Base-by-base conservation (phyloP, 805 yeast species). In the Barnettozyma wickerhamii region DNA sequence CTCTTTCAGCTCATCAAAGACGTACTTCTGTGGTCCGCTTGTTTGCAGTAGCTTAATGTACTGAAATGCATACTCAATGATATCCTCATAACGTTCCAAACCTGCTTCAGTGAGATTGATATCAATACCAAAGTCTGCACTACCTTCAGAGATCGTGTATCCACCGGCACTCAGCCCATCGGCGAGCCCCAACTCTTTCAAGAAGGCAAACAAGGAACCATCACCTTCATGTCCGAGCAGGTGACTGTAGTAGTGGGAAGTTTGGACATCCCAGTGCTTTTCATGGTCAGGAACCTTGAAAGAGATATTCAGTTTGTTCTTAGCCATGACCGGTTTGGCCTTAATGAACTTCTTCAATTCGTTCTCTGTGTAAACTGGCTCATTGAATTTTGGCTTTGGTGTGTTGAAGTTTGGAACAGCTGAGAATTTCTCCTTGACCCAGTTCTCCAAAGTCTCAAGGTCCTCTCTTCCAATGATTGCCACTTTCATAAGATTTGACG, bases 221-320 rank as follows among this genome's bases (percentile, higher is more conserved):
- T 81, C 72, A 35, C 93, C 85, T 65, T 91, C 99, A 61, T 91
- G 98, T 30, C 98, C 98, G 35, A 91, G 65, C 39, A 93, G 68
- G 60, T 93, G 97, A 17, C 90, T 77, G 49, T 68, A 74, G 61
- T 88, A 84, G 41, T 72, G 76, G 6, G 76, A 71, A 0, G 97
- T 95, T 50, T 78, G 78, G 19, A 74, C 71, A 40, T 74, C 73
- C 85, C 90, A 85, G 37, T 65, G 60, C 19, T 73, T 74, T 38
- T 75, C 74, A 49, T 81, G 81, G 55, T 85, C 89, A n/a, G 96
- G 96, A 10, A 85, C 75, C 38, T 74, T 68, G 62, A 93, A 93
- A 3, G 75, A 60, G 12, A 93, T 44, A 47, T 79, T 83, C 33
- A 93, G 58, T 45, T 74, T 71, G 59, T 83, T 81, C 37, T 77